Evolutionary conservation across 1,284 basidiomycete genomes (phyloP), one percentile per base, ranked within the genome.

Genomic region (Tremellales sp.): DNA sequence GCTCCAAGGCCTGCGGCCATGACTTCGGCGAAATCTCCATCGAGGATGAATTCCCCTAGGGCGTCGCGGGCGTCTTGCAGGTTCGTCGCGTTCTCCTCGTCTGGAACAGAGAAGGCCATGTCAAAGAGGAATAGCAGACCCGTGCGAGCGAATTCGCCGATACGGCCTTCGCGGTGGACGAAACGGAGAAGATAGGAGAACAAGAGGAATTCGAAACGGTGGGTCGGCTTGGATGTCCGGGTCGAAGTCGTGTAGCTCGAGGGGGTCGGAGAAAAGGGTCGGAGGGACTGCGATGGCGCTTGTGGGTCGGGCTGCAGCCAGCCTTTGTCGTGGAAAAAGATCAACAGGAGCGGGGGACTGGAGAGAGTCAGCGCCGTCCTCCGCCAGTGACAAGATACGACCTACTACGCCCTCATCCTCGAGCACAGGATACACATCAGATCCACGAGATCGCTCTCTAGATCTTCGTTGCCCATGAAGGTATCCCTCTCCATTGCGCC

Each of bases 101-200:
- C 43, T 64, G 74, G 49, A 74, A 78, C 26, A 66, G 69, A 9
- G 82, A 93, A 91, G 3, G 90, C 90, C 31, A 97, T 86, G 61
- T 95, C 91, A 80, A 97, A 86, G 36, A 97, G 78, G 70, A 94
- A 91, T 13, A 94, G 75, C 27, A 97, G 74, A 7, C 93, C 94
- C 3, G 89, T 89, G 9, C 94, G 82, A 3, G 94, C 91, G 63
- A 90, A 88, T 66, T 97, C 92, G 13, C 94, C 94, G 24, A 90
- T 91, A 26, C 86, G 81, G 24, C 91, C 91, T 74, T 97, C 93
- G 43, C 92, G 82, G 66, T 97, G 94, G 18, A 92, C 86, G 64
- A 93, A 97, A 3, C 92, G 88, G 16, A 97, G 81, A 28, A 98
- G 82, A 65, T 95, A 95, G 57, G 93, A 90, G 78, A 97, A 97